Percentiles rank a stretch among this genome's conserved stretches.
phyloP scores from a whole-genome alignment of 768 basidiomycete genomes.

The Lanmaoa rubissima region DNA sequence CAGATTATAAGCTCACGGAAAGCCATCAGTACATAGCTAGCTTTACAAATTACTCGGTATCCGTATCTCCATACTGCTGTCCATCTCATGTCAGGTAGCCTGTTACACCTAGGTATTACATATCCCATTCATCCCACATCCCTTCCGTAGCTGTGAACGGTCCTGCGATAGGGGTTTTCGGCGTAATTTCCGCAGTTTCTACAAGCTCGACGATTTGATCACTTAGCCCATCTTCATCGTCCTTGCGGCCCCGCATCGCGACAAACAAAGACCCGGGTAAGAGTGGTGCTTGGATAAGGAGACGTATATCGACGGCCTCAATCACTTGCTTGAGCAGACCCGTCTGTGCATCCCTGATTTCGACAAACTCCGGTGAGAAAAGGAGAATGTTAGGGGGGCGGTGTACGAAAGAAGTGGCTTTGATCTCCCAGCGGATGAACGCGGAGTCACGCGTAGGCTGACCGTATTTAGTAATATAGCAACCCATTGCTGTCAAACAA shows the following conservation, averaged over 20 bases:
- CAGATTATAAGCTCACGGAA: background rate
- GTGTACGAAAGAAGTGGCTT: slow-evolving; percentile 57
- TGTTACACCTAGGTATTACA: slow-evolving; percentile 34
- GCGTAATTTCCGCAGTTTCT: slow-evolving; percentile 61
- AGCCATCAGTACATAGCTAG: background rate
- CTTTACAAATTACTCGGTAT: slow-evolving; percentile 16
- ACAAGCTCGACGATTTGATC: slow-evolving; percentile 67
- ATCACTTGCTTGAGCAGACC: slow-evolving; percentile 82
- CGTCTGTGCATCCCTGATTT: slow-evolving; percentile 62
- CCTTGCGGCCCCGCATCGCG: slow-evolving; percentile 59
- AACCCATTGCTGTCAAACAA: slow-evolving; percentile 59
- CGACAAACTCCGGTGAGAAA: slow-evolving; percentile 73
- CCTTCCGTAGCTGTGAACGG: slow-evolving; percentile 17
- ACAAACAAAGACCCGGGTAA: slow-evolving; percentile 50
- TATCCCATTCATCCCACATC: slow-evolving; percentile 77
- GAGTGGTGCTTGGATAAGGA: slow-evolving; percentile 45
- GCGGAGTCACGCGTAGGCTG: slow-evolving; percentile 56
- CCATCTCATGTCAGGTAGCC: background rate
- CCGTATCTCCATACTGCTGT: background rate
- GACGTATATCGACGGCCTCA: slow-evolving; percentile 65
- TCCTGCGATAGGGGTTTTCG: slow-evolving; percentile 30
- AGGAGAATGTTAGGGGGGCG: slow-evolving; percentile 67
- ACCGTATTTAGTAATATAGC: slow-evolving; percentile 72
- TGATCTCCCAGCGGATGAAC: slow-evolving; percentile 79
- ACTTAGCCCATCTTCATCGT: slow-evolving; percentile 54